Percentiles rank a stretch among this genome's conserved stretches.
These are phyloP conservation scores for Phytophthora pinifolia DNA, from an alignment of 352 stramenopile genomes.

Conservation along the genomic window DNA sequence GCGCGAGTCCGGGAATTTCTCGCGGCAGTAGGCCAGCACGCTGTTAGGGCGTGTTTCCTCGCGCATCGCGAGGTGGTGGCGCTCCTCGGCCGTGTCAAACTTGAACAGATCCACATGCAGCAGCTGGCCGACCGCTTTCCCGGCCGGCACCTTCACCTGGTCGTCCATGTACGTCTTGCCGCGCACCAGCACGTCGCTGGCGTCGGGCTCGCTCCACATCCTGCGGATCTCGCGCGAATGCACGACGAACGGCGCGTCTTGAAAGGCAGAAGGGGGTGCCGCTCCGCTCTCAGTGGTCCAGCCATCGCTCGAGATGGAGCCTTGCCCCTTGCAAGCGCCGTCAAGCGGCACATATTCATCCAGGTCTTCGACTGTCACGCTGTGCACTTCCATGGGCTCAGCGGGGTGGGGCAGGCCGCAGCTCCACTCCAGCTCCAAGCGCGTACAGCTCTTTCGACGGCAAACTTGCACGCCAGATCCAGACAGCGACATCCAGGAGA, in stretches of 20 bases:
- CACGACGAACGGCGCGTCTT: slow-evolving; percentile 37
- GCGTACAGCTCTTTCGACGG: slow-evolving; percentile 33
- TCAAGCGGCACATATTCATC: slow-evolving; percentile 27
- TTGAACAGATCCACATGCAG: slow-evolving; percentile 73
- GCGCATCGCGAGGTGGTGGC: slow-evolving; percentile 57
- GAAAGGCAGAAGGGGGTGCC: slow-evolving; percentile 22
- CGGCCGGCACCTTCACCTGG: slow-evolving; percentile 49
- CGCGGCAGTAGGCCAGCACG: slow-evolving; percentile 46
- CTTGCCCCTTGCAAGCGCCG: slow-evolving; percentile 15
- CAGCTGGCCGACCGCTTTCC: slow-evolving; percentile 47
- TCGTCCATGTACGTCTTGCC: slow-evolving; percentile 59
- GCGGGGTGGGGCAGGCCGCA: slow-evolving; percentile 23
- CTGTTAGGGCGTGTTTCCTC: slow-evolving; percentile 46
- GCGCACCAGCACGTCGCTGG: slow-evolving; percentile 51
- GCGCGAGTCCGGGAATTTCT: slow-evolving; percentile 54
- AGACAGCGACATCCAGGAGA: slow-evolving; percentile 19
- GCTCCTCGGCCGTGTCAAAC: slow-evolving; percentile 36
- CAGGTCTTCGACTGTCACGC: slow-evolving; percentile 34
- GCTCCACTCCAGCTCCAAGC: slow-evolving; percentile 35
- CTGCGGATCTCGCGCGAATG: slow-evolving; percentile 39
- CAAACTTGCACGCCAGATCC: slow-evolving; percentile 22
- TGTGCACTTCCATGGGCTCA: slow-evolving; percentile 32
- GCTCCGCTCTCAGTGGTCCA: slow-evolving; percentile 16
- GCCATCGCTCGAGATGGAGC: slow-evolving; percentile 17
- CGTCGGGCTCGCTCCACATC: slow-evolving; percentile 66